Evolutionary conservation across 257 asterid species (phyloP), one percentile per base, ranked within the genome.

Genomic region (Pogostemon cablin): DNA sequence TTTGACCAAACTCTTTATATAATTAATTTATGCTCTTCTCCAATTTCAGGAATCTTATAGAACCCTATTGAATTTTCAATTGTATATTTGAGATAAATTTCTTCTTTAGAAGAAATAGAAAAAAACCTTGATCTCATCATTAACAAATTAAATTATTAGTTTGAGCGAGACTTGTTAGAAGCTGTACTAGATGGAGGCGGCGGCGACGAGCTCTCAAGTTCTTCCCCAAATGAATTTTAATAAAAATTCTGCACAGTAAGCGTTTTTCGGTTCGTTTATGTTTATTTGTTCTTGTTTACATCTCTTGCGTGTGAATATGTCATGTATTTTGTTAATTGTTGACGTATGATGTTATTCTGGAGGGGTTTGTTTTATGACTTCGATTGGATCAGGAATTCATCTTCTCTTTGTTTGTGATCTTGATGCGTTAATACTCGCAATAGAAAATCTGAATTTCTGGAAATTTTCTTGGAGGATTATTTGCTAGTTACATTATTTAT

Each of bases 101-200:
- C 17, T 34, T 39, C 3, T 11, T 7, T 11, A 11, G 12, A 3
- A 11, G 9, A 47, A 39, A 46, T 37, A 10, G 9, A 15, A 71
- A 6, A 25, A 20, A 40, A 7, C 62, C 57, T 60, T 65, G 52
- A 80, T 79, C 78, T 63, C 63, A 3, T 11, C 32, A 40, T 52
- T 9, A n/a, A 20, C 3, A 34, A 67, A 38, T 32, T 35, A 6
- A 35, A 7, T 63, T 34, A 66, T 11, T 15, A 59, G 44, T 62
- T 11, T 53, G 3, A 17, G 25, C 37, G 63, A n/a, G 58, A 4
- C 8, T 67, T 62, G 10, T 66, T 63, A n/a, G n/a, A 32, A 59
- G 34, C 65, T 59, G 67, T 65, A 37, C 35, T 6, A 35, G 68
- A 92, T 92, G 96, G 96, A 83, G 80, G 90, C 87, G 56, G 85